Conservation (phyloP, 2,329 filamentous ascomycete genomes). For the Septoria linicola region DNA sequence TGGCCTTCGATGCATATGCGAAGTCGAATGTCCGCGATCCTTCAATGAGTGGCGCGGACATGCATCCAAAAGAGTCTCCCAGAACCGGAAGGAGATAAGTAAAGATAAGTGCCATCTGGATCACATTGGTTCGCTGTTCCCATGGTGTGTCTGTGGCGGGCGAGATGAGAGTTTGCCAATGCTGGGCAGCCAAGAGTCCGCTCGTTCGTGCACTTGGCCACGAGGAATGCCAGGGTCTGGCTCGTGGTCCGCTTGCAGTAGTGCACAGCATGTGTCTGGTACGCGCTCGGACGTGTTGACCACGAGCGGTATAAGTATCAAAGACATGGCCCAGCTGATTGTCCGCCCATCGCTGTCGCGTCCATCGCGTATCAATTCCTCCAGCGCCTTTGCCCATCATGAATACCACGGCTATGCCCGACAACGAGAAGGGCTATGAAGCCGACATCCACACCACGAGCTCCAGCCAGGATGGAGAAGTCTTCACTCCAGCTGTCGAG, state of each 20-base stretch:
- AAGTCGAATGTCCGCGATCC: conserved; percentile 4
- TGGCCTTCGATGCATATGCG: conserved; percentile 8
- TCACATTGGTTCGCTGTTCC: conserved; percentile 21
- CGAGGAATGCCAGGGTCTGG: conserved; percentile 8
- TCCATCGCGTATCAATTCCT: background rate
- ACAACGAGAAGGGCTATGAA: conserved; percentile 22
- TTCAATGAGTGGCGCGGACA: conserved; percentile 21
- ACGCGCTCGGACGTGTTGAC: conserved; percentile 4
- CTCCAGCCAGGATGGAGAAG: conserved; percentile 23
- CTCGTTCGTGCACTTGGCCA: conserved; percentile 16
- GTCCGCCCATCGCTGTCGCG: conserved; percentile 2
- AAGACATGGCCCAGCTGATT: background rate
- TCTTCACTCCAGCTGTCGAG: conserved; percentile 18
- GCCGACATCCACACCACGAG: conserved; percentile 16
- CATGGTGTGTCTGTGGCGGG: conserved; percentile 10
- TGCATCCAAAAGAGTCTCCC: conserved; percentile 20
- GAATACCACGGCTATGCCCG: conserved; percentile 15
- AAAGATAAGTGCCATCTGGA: conserved; percentile 17
- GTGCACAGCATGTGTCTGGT: conserved; percentile 11
- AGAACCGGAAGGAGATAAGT: conserved; percentile 24
- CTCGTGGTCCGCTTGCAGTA: conserved; percentile 17
- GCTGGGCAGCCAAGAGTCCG: conserved; percentile 18
- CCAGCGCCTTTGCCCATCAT: conserved; percentile 4
- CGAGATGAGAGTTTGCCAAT: conserved; percentile 7
- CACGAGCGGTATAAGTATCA: conserved; percentile 17